These are phyloP conservation scores for Syzygium oleosum DNA, from an alignment of 345 rosid genomes.

Conservation along the genomic window DNA sequence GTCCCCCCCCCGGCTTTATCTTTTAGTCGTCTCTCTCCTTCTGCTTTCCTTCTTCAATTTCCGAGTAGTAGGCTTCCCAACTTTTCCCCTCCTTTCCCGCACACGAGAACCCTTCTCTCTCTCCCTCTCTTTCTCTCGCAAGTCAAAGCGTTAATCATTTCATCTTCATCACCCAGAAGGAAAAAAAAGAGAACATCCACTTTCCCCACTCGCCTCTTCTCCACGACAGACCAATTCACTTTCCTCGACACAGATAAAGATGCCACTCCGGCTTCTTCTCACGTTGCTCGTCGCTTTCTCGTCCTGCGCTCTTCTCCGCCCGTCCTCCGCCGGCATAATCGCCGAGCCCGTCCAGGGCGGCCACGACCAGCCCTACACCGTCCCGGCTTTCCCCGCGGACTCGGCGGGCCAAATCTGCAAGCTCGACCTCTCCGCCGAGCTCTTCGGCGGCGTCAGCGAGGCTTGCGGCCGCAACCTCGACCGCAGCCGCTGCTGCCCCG, in stretches of 20 bases:
- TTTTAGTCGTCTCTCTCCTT: neutral
- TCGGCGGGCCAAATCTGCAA: conserved; percentile 62
- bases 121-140: neutral
- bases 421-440: conserved; percentile 92
- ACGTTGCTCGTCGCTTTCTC: neutral
- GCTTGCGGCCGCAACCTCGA: conserved; percentile 88
- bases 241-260: neutral
- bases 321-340: conserved; percentile 33
- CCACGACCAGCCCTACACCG: conserved; percentile 47
- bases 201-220: neutral
- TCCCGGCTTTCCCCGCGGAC: conserved; percentile 82
- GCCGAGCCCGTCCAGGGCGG: conserved; percentile 48
- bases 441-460: conserved; percentile 89
- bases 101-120: neutral
- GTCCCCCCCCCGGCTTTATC: neutral
- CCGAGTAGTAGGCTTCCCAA: neutral
- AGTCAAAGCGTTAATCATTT: neutral
- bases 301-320: neutral
- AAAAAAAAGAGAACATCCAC: neutral
- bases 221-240: neutral
- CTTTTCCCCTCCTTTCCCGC: conserved; percentile 5
- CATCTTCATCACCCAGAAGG: neutral
- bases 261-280: conserved; percentile 3
- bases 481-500: conserved; percentile 97
- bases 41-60: neutral